Conservation (phyloP, 2,329 filamentous ascomycete genomes). For the Stagonosporopsis tanaceti region DNA sequence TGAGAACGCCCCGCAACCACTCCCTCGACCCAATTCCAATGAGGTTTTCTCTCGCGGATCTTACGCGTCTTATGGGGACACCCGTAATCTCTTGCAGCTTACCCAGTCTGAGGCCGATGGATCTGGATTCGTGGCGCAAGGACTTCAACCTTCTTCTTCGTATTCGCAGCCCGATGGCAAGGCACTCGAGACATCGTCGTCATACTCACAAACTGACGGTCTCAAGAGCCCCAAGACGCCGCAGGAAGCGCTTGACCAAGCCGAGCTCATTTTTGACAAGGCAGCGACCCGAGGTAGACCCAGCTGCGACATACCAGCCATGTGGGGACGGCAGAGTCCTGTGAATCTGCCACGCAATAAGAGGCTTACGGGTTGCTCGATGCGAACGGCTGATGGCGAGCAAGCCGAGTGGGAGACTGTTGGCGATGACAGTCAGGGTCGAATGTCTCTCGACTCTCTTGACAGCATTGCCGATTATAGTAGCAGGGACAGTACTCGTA, state of each 20-base stretch:
- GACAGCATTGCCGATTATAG: conserved; percentile 48
- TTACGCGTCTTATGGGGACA: conserved; percentile 48
- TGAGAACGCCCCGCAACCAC: conserved; percentile 15
- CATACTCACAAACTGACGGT: conserved; percentile 35
- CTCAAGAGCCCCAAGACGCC: conserved; percentile 26
- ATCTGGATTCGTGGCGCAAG: conserved; percentile 1
- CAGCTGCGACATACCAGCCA: conserved; percentile 37
- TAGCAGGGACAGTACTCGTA: conserved; percentile 35
- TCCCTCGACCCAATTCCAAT: conserved; percentile 25
- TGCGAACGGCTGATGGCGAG: conserved; percentile 19
- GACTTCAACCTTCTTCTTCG: conserved; percentile 34
- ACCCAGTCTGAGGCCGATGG: conserved; percentile 20
- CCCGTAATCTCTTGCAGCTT: conserved; percentile 40
- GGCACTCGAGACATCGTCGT: conserved; percentile 34
- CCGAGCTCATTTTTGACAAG: conserved; percentile 41
- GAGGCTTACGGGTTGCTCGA: conserved; percentile 9
- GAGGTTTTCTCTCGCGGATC: conserved; percentile 37
- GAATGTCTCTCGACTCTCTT: conserved; percentile 31
- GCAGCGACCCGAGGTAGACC: conserved; percentile 14
- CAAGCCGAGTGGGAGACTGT: conserved; percentile 49
- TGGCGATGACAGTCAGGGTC: conserved; percentile 29
- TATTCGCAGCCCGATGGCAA: conserved; percentile 28
- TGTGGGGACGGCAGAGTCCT: conserved; percentile 43
- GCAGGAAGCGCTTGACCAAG: conserved; percentile 40
- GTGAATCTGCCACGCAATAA: conserved; percentile 32